Base-by-base conservation (phyloP, 73 alveolate species). In the Diophrys appendiculata region DNA sequence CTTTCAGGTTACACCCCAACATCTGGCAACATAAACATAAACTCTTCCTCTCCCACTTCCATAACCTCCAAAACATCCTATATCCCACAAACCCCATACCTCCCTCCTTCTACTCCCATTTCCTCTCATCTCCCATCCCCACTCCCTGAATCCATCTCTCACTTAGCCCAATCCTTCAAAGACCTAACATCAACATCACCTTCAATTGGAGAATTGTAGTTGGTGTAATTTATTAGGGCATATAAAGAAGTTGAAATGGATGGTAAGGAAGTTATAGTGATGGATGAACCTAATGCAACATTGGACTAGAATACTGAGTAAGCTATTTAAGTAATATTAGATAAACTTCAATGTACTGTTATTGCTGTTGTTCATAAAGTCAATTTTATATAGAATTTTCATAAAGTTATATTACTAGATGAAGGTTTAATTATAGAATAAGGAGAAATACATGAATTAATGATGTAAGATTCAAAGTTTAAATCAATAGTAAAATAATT, bases 21-120 rank as follows among this genome's bases (percentile, higher is more conserved):
- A 72, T 78, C 78, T 55, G 97, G 97, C 11, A 34, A 35, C 22
- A 88, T 91, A 26, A 18, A 34, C 26, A 73, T 91, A 52, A 84
- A 77, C 77, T 11, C 5, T 18, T 18, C 5, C 5, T 18, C 87
- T 85, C 5, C 5, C 60, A 43, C 18, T 43, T 43, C 60, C 60
- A 43, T 43, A 5, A 43, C 60, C 18, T 18, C 5, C 60, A 5
- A 11, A 5, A 43, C 60, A 5, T 43, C 60, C 60, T 43, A 43
- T 18, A 43, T 43, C 60, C 60, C 60, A 5, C 18, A 43, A 18
- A n/a, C n/a, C n/a, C n/a, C 60, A 43, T 11, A 11, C 60, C 60
- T 43, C 18, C 60, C 60, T 43, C 60, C 5, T 43, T 18, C 5
- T 11, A 43, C n/a, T 5, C 60, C 5, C 60, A 43, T 5, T 43